A percentile compares a stretch with the other conserved stretches of the same genome.
These are phyloP conservation scores for Nakaseomyces bracarensis DNA, from an alignment of 1,139 yeast species.

Conservation along the genomic window DNA sequence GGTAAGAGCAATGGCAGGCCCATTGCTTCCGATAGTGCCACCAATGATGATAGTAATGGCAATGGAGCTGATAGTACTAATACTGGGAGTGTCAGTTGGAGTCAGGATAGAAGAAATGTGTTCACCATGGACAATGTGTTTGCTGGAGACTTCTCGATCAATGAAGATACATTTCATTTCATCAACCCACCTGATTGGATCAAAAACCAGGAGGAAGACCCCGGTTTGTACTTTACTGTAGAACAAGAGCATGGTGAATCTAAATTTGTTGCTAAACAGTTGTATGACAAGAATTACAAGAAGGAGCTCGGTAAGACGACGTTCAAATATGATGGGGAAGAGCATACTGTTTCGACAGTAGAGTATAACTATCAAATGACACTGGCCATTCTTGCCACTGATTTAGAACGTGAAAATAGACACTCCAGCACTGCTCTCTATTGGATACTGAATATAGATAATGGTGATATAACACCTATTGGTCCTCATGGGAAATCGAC, in stretches of 20 bases:
- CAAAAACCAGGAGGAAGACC: slow-evolving; percentile 26
- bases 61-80: neutral
- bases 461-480: slow-evolving; percentile 39
- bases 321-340: slow-evolving; percentile 24
- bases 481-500: slow-evolving; percentile 19
- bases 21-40: too few relatives aligned
- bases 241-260: slow-evolving; percentile 15
- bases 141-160: slow-evolving; percentile 23
- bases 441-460: slow-evolving; percentile 49
- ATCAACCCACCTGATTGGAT: slow-evolving; percentile 27
- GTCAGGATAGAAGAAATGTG: neutral
- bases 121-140: slow-evolving; percentile 25
- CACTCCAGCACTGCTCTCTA: slow-evolving; percentile 63
- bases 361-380: slow-evolving; percentile 27
- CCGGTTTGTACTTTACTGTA: slow-evolving; percentile 32
- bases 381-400: slow-evolving; percentile 28
- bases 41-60: neutral
- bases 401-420: slow-evolving; percentile 50
- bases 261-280: slow-evolving; percentile 25
- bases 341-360: slow-evolving; percentile 19
- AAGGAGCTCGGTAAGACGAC: slow-evolving; percentile 15
- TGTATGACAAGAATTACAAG: slow-evolving; percentile 18
- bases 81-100: neutral
- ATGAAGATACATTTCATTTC: slow-evolving; percentile 26
- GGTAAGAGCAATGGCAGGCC: neutral